Conservation (phyloP, 345 rosid species). For the Nasturtium officinale region DNA sequence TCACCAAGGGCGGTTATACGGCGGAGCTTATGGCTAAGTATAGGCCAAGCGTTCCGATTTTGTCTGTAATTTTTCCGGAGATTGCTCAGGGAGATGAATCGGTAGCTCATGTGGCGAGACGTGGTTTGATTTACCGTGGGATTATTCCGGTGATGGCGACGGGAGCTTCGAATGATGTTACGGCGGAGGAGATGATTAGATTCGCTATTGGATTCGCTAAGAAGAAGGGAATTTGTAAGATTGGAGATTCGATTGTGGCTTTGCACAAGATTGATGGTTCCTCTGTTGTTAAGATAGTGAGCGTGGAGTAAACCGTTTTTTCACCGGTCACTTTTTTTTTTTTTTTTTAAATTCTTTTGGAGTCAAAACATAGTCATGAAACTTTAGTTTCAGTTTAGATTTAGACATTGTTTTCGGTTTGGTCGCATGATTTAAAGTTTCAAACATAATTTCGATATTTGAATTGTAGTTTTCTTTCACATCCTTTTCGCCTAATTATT, state of each 20-base stretch:
- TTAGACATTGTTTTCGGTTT: background rate
- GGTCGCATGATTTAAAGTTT: background rate
- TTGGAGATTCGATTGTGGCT: slow-evolving; percentile 66
- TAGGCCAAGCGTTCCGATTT: slow-evolving; percentile 76
- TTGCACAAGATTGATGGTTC: slow-evolving; percentile 17
- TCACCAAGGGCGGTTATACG: slow-evolving; percentile 73
- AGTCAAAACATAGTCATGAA: background rate
- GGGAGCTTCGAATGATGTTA: slow-evolving; percentile 53
- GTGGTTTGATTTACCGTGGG: slow-evolving; percentile 69
- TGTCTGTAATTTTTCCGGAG: slow-evolving; percentile 71
- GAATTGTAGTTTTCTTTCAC: too few relatives aligned
- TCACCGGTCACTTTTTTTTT: background rate
- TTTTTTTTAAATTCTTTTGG: too few relatives aligned
- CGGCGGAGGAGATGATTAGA: slow-evolving; percentile 56
- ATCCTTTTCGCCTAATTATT: too few relatives aligned
- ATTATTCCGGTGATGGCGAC: slow-evolving; percentile 66
- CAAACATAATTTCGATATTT: too few relatives aligned
- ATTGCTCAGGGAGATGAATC: slow-evolving; percentile 44
- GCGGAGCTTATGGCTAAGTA: slow-evolving; percentile 82
- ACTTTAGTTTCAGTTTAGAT: background rate
- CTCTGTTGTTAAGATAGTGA: slow-evolving; percentile 14
- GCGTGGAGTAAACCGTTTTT: background rate
- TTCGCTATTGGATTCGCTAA: slow-evolving; percentile 66
- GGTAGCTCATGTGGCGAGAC: slow-evolving; percentile 69
- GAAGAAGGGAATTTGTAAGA: slow-evolving; percentile 54